Evolutionary conservation across 1,139 yeast genomes (phyloP).

Genomic region (Trichomonascaceae sp.): DNA sequence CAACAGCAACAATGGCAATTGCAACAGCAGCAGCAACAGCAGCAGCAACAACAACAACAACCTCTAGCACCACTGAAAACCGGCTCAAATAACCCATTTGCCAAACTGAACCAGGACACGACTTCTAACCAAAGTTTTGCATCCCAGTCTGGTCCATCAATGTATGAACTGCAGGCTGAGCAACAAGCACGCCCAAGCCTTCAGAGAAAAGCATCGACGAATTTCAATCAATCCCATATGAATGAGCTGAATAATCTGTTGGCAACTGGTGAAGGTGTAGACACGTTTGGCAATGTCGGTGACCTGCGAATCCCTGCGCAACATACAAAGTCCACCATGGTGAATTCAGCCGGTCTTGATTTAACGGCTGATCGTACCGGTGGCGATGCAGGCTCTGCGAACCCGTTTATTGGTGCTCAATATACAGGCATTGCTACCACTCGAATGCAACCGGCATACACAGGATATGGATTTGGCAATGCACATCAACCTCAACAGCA

Average conservation of each 20-base stretch:
- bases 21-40: conserved; percentile 27
- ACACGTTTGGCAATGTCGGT: conserved; percentile 94
- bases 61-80: conserved; percentile 58
- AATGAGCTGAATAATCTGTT: conserved; percentile 68
- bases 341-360: conserved; percentile 75
- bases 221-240: conserved; percentile 24
- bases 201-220: conserved; percentile 13
- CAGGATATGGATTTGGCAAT: conserved; percentile 94
- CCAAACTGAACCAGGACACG: conserved; percentile 36
- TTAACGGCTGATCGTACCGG: conserved; percentile 38
- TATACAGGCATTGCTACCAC: conserved; percentile 67
- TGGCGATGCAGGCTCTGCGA: conserved; percentile 38
- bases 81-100: conserved; percentile 90
- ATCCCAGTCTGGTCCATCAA: conserved; percentile 13
- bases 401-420: conserved; percentile 73
- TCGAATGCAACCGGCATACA: conserved; percentile 56
- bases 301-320: conserved; percentile 87
- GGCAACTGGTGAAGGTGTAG: conserved; percentile 86
- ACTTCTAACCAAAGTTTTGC: conserved; percentile 13
- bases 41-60: conserved; percentile 33
- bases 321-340: conserved; percentile 75
- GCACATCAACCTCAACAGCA: conserved; percentile 34
- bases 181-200: conserved; percentile 23
- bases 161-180: conserved; percentile 29
- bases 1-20: conserved; percentile 26